Evolutionary conservation across 225 moss, liverwort and hornwort genomes (phyloP), one percentile per base, ranked within the genome.

Genomic region (Straminergon stramineum): DNA sequence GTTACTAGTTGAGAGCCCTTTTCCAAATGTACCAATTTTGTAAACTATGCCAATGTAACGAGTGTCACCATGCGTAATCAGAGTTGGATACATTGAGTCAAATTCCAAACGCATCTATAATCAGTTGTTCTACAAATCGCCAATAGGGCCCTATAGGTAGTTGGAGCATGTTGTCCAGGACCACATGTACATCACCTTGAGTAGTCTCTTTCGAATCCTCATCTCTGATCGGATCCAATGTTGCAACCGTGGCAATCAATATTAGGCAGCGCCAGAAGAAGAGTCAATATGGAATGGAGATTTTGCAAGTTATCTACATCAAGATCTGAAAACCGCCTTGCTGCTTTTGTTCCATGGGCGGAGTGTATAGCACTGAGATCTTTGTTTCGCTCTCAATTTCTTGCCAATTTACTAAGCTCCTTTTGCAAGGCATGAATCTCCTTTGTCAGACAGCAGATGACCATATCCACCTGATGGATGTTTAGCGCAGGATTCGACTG

Each of bases 391-490:
- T 87, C 66, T 89, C 77, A 92, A 75, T 3, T 79, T 89, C 66
- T 89, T 45, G 93, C 93, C 88, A 93, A 75, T 39, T 93, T 89
- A 34, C 53, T 88, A 10, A 93, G 91, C 86, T 94, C 94, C n/a
- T 89, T 93, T 76, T 92, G 93, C 56, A 94, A 92, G 41, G 92
- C 94, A 48, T 90, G 93, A 76, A 94, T 93, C 86, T 93, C 91
- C 61, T 86, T 93, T 5, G 90, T 88, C 57, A 94, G 39, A 73
- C 89, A 93, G 61, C 90, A 92, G 68, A 94, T 93, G 90, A 94
- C 91, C 70, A 90, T 89, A 74, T 93, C 93, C 34, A 94, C 93
- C 19, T 93, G 92, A 66, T 90, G 88, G 43, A 94, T 86, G 70
- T 84, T 93, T 43, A 88, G 61, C 28, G 39, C 66, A 55, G 91